phyloP scores from a whole-genome alignment of 352 stramenopile species.

The Pythium sp. region DNA sequence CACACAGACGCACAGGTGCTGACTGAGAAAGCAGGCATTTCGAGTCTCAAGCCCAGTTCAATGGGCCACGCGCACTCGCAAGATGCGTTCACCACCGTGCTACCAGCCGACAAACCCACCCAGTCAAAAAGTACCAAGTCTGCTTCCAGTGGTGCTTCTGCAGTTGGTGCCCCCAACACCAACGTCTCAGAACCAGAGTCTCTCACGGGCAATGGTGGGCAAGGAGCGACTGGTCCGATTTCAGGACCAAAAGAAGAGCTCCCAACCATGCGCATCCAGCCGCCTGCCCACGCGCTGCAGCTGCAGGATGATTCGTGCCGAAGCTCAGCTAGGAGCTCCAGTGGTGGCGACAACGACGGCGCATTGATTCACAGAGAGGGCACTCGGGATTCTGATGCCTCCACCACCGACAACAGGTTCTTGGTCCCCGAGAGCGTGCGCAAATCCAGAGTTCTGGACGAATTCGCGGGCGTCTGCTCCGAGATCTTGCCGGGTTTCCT shows the following conservation, averaged over 20 bases:
- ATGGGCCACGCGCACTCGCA: slow-evolving; percentile 4
- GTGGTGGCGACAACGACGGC: background rate
- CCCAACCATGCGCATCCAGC: slow-evolving; percentile 2
- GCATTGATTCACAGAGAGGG: background rate
- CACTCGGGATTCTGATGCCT: background rate
- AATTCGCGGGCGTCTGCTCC: slow-evolving; percentile 47
- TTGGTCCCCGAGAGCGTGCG: slow-evolving; percentile 60
- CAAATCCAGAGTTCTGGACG: slow-evolving; percentile 37
- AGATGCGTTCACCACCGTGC: slow-evolving; percentile 2
- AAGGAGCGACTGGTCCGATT: background rate
- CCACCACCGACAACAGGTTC: slow-evolving; percentile 17
- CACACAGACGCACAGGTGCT: too few species aligned
- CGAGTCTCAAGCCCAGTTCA: background rate
- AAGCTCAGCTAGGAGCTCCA: background rate
- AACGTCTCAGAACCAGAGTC: background rate
- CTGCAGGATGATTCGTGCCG: background rate
- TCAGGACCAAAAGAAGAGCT: too few species aligned
- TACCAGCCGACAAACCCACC: background rate
- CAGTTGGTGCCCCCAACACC: background rate
- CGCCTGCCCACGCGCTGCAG: slow-evolving; percentile 9
- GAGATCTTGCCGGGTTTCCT: slow-evolving; percentile 53
- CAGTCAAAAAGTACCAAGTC: background rate
- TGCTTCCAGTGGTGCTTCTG: background rate
- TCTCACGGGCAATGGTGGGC: background rate
- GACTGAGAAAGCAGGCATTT: too few species aligned